Base-by-base conservation (phyloP, 225 moss, liverwort and hornwort genomes). In the Pseudisothecium myosuroides region DNA sequence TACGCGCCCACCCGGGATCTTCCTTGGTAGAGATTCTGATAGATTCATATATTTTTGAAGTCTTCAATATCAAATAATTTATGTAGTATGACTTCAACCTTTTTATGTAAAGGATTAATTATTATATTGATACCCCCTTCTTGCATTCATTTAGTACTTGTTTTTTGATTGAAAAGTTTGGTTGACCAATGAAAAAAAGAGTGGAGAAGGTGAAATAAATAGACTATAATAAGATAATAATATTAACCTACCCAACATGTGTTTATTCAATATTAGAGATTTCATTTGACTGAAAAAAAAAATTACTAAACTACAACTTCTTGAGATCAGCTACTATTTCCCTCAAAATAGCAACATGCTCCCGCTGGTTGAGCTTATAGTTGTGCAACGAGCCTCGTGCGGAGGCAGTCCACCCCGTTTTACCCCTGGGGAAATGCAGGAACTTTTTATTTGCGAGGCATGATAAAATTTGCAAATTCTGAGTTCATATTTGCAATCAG, bases 1-100 rank as follows among this genome's bases (percentile, higher is more conserved):
- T n/a, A 2, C 21, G 21, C 5, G 21, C 50, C 3, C 2, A 19
- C 2, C 0, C 36, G 0, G 3, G 0, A 76, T 36, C 36, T 54
- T 77, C 2, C 0, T 54, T 36, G 6, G 1, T 22, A 54, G 36
- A 34, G 1, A 22, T 52, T 36, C 52, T 34, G 14, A 52, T 21
- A 34, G 22, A 77, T 23, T 77, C 1, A 1, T 9, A 55, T 15
- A 37, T 6, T 54, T 15, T 16, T 36, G 9, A 78, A 78, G 2
- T 55, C 37, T 55, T 56, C 7, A 56, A 56, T 0, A 56, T 78
- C 26, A 26, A 56, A 1, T n/a, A 56, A 27, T n/a, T n/a, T 26
- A 1, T 56, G 2, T 6, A 17, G 11, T 55, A 17, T 17, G 0
- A 26, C 14, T 78, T 56, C 14, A 23, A 55, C 10, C 0, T 37